Evolutionary conservation across 345 rosid species (phyloP).

Genomic region (Arabidopsis suecica): DNA sequence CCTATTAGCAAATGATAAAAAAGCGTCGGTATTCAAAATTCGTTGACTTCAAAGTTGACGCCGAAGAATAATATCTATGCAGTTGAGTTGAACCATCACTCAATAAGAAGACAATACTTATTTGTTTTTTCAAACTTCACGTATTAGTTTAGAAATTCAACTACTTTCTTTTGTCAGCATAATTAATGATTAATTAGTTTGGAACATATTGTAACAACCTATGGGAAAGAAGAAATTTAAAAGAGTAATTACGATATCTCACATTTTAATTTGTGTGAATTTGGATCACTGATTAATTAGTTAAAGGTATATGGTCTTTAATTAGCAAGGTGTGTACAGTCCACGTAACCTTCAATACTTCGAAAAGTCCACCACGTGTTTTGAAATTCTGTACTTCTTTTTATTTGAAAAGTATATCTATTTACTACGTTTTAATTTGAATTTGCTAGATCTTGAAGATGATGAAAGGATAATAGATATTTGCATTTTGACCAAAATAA

Average conservation of each 20-base stretch:
- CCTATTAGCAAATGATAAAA: slow-evolving; percentile 6
- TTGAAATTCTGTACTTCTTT: slow-evolving; percentile 15
- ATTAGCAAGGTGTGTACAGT: slow-evolving; percentile 8
- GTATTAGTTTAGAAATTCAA: not conserved
- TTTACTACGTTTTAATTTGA: slow-evolving; percentile 24
- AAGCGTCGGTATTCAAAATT: slow-evolving; percentile 18
- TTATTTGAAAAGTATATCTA: slow-evolving; percentile 6
- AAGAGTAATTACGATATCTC: not conserved
- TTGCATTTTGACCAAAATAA: no score
- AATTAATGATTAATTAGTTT: slow-evolving; percentile 10
- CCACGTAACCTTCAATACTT: slow-evolving; percentile 17
- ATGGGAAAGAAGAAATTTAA: not conserved
- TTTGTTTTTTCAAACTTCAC: not conserved
- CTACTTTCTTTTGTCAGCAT: not conserved
- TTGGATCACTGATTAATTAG: slow-evolving; percentile 2
- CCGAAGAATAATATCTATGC: slow-evolving; percentile 2
- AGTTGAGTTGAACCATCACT: slow-evolving; percentile 26
- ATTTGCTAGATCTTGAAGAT: slow-evolving; percentile 15
- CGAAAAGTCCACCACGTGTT: slow-evolving; percentile 42
- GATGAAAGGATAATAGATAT: not conserved
- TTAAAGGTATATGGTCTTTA: not conserved
- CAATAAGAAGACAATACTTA: slow-evolving; percentile 22
- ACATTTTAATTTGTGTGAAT: not conserved
- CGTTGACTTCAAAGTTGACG: slow-evolving; percentile 33
- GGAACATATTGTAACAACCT: not conserved